phyloP scores from a whole-genome alignment of 768 basidiomycete genomes.

The Boletus rubroflammeus region DNA sequence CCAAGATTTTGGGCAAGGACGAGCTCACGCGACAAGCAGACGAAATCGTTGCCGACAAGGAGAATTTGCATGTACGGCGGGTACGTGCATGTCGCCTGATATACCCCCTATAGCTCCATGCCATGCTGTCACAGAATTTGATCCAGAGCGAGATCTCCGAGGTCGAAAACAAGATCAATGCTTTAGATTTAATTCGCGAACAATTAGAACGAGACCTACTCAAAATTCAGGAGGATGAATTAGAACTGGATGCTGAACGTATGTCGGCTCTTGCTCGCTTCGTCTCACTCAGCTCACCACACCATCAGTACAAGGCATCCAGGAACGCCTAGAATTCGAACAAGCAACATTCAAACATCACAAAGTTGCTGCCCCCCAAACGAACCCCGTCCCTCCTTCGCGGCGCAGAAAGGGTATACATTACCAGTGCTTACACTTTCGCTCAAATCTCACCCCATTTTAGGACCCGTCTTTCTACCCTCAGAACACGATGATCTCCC shows the following conservation, averaged over 20 bases:
- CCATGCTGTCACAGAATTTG: slow-evolving; percentile 54
- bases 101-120: slow-evolving; percentile 3
- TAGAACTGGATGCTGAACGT: slow-evolving; percentile 97
- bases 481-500: slow-evolving; percentile 97
- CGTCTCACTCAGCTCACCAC: slow-evolving; percentile 2
- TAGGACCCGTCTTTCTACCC: slow-evolving; percentile 92
- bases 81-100: slow-evolving; percentile 38
- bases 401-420: slow-evolving; percentile 32
- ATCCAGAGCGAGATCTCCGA: slow-evolving; percentile 85
- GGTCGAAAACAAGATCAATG: slow-evolving; percentile 85
- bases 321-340: slow-evolving; percentile 78
- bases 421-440: not conserved
- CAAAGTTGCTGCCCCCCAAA: slow-evolving; percentile 9
- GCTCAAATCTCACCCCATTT: slow-evolving; percentile 4
- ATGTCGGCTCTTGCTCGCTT: slow-evolving; percentile 31
- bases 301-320: slow-evolving; percentile 77
- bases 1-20: slow-evolving; percentile 74
- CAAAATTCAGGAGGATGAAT: slow-evolving; percentile 88
- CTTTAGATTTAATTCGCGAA: slow-evolving; percentile 73
- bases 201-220: slow-evolving; percentile 81
- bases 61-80: slow-evolving; percentile 85
- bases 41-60: slow-evolving; percentile 89
- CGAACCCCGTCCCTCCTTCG: slow-evolving; percentile 24
- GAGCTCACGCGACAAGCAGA: slow-evolving; percentile 80
- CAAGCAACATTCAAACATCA: slow-evolving; percentile 37